Evolutionary conservation across 192 early-diverging fungal genomes (phyloP).

Genomic region (Rhizoclosmatium globosum): DNA sequence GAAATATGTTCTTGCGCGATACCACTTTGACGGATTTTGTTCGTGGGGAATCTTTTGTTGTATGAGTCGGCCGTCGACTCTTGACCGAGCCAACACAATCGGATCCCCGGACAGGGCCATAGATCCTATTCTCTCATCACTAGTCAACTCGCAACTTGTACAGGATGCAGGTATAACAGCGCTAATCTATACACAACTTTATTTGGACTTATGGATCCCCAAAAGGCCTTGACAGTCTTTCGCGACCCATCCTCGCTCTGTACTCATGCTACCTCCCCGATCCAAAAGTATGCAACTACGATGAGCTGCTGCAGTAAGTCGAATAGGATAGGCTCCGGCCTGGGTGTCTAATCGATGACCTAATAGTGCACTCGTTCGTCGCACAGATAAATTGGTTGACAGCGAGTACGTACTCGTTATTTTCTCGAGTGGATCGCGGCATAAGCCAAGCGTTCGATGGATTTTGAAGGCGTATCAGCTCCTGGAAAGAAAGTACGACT

Average conservation of each 20-base stretch:
- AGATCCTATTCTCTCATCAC: constrained; percentile 24
- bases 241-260: constrained; percentile 82
- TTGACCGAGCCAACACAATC: background rate
- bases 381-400: constrained; percentile 85
- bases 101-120: background rate
- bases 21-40: too few relatives aligned
- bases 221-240: constrained; percentile 85
- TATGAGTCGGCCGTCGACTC: too few relatives aligned
- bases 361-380: constrained; percentile 60
- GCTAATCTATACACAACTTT: background rate
- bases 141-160: constrained; percentile 33
- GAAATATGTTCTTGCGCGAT: too few relatives aligned
- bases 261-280: constrained; percentile 89
- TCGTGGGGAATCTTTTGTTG: too few relatives aligned
- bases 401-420: constrained; percentile 91
- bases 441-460: constrained; percentile 87
- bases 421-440: constrained; percentile 78
- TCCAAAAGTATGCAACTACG: constrained; percentile 82
- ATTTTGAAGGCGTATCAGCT: constrained; percentile 85
- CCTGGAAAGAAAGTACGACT: constrained; percentile 75
- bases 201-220: background rate
- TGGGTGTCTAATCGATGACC: background rate
- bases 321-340: background rate
- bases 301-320: constrained; percentile 78
- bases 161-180: constrained; percentile 28